Conservation (phyloP, 2,329 filamentous ascomycete species). For the Diaporthe sp. region DNA sequence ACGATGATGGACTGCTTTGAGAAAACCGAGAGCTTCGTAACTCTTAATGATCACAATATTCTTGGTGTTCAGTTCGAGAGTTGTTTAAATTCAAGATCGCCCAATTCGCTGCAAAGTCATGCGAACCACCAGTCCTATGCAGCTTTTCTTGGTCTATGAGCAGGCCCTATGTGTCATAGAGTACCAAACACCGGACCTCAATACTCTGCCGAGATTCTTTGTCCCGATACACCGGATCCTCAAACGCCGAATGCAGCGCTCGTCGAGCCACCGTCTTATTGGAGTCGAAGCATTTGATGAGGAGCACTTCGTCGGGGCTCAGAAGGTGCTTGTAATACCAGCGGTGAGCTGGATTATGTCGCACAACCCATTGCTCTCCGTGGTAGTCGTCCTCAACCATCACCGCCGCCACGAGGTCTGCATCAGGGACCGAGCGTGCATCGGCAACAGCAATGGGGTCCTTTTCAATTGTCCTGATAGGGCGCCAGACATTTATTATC, state of each 20-base stretch:
- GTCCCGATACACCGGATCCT: slow-evolving; percentile 51
- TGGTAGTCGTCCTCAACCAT: slow-evolving; percentile 52
- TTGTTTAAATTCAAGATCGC: too few species aligned
- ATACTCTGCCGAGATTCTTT: slow-evolving; percentile 47
- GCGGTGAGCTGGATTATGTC: slow-evolving; percentile 15
- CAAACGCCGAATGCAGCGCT: slow-evolving; percentile 47
- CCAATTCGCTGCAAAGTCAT: not conserved
- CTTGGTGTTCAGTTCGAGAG: too few species aligned
- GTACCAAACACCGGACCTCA: slow-evolving; percentile 39
- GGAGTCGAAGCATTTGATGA: slow-evolving; percentile 75
- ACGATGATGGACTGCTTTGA: too few species aligned
- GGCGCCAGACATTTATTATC: slow-evolving; percentile 63
- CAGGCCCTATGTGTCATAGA: slow-evolving; percentile 12
- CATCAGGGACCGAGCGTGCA: slow-evolving; percentile 53
- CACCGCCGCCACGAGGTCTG: slow-evolving; percentile 55
- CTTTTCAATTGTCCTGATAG: slow-evolving; percentile 61
- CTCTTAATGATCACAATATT: too few species aligned
- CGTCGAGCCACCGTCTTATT: slow-evolving; percentile 51
- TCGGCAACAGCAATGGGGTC: slow-evolving; percentile 59
- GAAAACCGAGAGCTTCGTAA: too few species aligned
- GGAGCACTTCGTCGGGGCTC: slow-evolving; percentile 65
- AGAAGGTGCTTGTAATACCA: slow-evolving; percentile 69
- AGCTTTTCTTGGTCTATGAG: not conserved
- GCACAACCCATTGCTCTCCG: slow-evolving; percentile 32
- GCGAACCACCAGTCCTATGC: not conserved